phyloP scores from a whole-genome alignment of 2,329 filamentous ascomycete genomes.

The Trichothecium sympodiale region DNA sequence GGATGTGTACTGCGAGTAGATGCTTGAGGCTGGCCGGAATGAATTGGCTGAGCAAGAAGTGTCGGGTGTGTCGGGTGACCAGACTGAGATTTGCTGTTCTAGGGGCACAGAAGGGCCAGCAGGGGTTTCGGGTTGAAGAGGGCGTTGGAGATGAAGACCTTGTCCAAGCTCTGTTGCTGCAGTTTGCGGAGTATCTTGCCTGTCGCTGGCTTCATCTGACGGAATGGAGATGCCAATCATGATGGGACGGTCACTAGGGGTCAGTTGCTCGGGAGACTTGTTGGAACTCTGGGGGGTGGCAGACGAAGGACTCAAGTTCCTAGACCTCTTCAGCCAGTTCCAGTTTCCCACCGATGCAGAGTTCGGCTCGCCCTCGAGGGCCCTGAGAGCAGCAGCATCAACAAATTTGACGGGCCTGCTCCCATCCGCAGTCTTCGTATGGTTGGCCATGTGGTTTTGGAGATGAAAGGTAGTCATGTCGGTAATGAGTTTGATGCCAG shows the following conservation, averaged over 20 bases:
- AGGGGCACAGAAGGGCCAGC: conserved; percentile 3
- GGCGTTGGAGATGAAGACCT: conserved; percentile 8
- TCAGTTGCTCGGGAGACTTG: conserved; percentile 33
- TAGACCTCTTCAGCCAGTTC: conserved; percentile 40
- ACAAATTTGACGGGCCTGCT: conserved; percentile 36
- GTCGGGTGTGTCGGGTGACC: conserved; percentile 52
- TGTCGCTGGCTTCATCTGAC: conserved; percentile 19
- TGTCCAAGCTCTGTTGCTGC: background rate
- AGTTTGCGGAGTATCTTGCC: background rate
- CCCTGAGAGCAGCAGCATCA: conserved; percentile 46
- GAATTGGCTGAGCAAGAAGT: conserved; percentile 37
- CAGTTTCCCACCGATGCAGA: conserved; percentile 45
- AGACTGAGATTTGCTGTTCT: conserved; percentile 35
- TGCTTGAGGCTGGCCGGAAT: conserved; percentile 40
- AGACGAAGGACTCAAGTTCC: conserved; percentile 16
- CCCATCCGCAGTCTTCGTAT: conserved; percentile 17
- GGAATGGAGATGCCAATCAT: conserved; percentile 61
- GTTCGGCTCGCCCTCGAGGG: conserved; percentile 44
- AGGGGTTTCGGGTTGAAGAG: conserved; percentile 4
- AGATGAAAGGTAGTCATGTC: conserved; percentile 48
- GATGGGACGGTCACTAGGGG: conserved; percentile 60
- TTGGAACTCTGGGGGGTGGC: conserved; percentile 16
- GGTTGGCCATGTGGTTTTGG: conserved; percentile 23
- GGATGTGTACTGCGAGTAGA: conserved; percentile 46
- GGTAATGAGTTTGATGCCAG: conserved; percentile 59